Conservation (phyloP, 2,329 filamentous ascomycete species). For the Alternaria sp. region DNA sequence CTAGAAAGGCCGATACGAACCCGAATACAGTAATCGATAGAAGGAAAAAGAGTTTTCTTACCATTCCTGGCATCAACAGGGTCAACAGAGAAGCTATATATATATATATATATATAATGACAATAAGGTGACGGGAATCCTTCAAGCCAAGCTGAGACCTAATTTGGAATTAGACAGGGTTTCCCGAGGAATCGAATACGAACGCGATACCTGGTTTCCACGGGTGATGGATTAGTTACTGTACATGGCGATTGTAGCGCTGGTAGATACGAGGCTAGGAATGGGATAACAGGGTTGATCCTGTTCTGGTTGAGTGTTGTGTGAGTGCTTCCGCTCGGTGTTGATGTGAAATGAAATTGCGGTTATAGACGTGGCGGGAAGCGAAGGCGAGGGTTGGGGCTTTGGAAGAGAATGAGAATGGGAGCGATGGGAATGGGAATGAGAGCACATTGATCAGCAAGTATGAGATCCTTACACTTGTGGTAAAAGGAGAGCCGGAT, state of each 20-base stretch:
- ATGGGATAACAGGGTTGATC: background rate
- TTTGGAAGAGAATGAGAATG: background rate
- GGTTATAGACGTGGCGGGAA: background rate
- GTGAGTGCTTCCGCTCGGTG: background rate
- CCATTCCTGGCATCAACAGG: background rate
- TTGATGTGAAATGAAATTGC: background rate
- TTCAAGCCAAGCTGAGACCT: background rate
- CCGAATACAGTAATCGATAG: background rate
- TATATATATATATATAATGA: too few species aligned
- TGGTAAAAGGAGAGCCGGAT: background rate
- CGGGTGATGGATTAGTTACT: background rate
- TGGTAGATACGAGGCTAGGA: background rate
- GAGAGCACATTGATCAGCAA: background rate
- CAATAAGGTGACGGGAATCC: too few species aligned
- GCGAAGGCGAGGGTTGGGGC: background rate
- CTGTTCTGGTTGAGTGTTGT: background rate
- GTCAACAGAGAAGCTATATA: too few species aligned
- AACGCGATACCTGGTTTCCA: background rate
- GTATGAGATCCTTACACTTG: background rate
- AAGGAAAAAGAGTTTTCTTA: background rate
- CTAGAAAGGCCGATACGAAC: background rate
- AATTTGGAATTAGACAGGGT: background rate
- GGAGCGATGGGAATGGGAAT: background rate
- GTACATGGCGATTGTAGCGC: background rate
- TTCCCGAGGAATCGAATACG: background rate